phyloP scores from a whole-genome alignment of 768 basidiomycete species.

The Lactarius evosmus region DNA sequence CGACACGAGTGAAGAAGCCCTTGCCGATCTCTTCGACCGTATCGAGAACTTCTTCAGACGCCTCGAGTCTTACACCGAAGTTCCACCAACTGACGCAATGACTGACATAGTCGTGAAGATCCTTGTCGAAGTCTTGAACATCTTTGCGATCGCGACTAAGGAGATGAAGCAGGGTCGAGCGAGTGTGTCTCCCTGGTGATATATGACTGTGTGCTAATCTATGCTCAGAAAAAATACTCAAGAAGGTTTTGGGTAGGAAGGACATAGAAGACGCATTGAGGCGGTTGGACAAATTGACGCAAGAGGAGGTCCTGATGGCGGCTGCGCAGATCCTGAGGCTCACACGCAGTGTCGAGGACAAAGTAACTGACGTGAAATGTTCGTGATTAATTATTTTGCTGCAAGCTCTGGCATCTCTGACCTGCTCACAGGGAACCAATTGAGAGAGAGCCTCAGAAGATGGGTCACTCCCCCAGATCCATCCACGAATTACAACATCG shows the following conservation, averaged over 20 bases:
- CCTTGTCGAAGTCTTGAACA: too few species aligned
- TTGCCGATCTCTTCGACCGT: neutral
- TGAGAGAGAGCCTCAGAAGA: neutral
- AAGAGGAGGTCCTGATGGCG: too few species aligned
- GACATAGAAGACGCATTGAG: too few species aligned
- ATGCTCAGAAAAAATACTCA: too few species aligned
- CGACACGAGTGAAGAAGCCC: neutral
- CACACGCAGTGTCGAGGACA: too few species aligned
- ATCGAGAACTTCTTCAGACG: neutral
- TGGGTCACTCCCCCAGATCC: neutral
- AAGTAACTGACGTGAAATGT: neutral
- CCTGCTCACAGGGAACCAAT: neutral
- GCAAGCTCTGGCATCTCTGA: neutral
- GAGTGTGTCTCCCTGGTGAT: neutral
- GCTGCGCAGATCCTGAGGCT: too few species aligned
- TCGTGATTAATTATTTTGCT: neutral
- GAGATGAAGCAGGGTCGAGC: neutral
- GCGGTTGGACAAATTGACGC: too few species aligned
- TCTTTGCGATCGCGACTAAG: too few species aligned
- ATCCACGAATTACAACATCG: too few species aligned
- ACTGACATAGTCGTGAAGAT: too few species aligned
- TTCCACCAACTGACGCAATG: neutral
- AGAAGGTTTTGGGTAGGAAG: too few species aligned
- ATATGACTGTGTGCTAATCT: neutral
- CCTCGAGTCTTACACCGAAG: neutral